A percentile compares a stretch with the other conserved stretches of the same genome.
These are phyloP conservation scores for Taiozyma sp. DNA, from an alignment of 1,139 yeast species.

Conservation along the genomic window DNA sequence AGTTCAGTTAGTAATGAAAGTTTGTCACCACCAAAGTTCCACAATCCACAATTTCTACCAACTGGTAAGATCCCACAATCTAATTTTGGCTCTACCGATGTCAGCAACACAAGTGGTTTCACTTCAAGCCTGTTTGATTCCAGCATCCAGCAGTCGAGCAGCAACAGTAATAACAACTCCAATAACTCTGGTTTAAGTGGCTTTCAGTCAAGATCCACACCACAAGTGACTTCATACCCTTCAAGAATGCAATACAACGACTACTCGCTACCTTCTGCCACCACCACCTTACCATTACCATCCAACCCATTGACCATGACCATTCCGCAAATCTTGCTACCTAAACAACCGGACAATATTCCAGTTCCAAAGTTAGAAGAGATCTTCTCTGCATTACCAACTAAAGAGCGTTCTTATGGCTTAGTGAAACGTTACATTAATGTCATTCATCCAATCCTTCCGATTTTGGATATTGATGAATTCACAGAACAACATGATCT, in stretches of 20 bases:
- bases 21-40: conserved; percentile 22
- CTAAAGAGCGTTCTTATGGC: conserved; percentile 45
- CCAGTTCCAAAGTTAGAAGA: conserved; percentile 21
- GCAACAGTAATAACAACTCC: conserved; percentile 8
- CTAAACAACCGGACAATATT: conserved; percentile 18
- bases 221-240: conserved; percentile 13
- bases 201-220: conserved; percentile 18
- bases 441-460: conserved; percentile 51
- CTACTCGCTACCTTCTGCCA: conserved; percentile 13
- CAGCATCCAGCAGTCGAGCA: conserved; percentile 1
- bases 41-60: conserved; percentile 21
- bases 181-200: conserved; percentile 17
- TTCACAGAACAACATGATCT: conserved; percentile 44
- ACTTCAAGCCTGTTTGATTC: conserved; percentile 4
- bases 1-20: conserved; percentile 22
- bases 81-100: not conserved
- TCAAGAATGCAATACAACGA: conserved; percentile 12
- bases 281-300: conserved; percentile 8
- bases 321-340: conserved; percentile 19
- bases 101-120: not conserved
- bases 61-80: conserved; percentile 12
- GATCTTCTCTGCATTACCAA: conserved; percentile 27
- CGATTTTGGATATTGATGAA: conserved; percentile 38
- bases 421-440: conserved; percentile 43
- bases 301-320: conserved; percentile 13